Conservation (phyloP, 139 green algal species). For the Chlorella sp. region DNA sequence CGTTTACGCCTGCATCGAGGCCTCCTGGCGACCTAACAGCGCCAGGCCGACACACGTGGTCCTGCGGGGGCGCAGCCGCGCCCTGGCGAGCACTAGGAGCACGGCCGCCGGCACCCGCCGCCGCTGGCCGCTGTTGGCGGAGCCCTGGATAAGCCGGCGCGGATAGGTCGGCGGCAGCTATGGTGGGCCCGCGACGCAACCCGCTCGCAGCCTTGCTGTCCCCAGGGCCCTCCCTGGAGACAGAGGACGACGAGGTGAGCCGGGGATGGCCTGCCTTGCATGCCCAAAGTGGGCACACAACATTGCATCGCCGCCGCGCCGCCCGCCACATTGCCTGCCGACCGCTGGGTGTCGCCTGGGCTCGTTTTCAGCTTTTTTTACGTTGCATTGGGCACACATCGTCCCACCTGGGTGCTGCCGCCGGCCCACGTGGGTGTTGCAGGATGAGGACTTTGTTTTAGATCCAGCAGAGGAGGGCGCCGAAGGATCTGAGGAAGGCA, state of each 20-base stretch:
- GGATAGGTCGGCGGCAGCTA: not conserved
- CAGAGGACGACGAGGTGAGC: constrained; percentile 39
- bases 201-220: constrained; percentile 15
- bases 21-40: no score
- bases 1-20: no score
- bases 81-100: no score
- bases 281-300: not conserved
- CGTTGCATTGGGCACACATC: no score
- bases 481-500: not conserved
- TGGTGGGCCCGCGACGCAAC: not conserved
- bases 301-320: not conserved
- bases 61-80: no score
- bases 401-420: not conserved
- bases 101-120: no score
- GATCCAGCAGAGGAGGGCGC: not conserved
- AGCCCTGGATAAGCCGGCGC: no score
- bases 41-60: no score
- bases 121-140: no score
- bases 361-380: no score
- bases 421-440: not conserved
- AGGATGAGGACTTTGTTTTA: constrained; percentile 26
- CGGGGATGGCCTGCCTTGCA: not conserved
- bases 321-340: no score
- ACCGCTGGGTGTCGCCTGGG: no score
- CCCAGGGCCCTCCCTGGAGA: constrained; percentile 25